These are phyloP conservation scores for Malassezia sp. DNA, from an alignment of 1,284 basidiomycete genomes.

Conservation along the genomic window DNA sequence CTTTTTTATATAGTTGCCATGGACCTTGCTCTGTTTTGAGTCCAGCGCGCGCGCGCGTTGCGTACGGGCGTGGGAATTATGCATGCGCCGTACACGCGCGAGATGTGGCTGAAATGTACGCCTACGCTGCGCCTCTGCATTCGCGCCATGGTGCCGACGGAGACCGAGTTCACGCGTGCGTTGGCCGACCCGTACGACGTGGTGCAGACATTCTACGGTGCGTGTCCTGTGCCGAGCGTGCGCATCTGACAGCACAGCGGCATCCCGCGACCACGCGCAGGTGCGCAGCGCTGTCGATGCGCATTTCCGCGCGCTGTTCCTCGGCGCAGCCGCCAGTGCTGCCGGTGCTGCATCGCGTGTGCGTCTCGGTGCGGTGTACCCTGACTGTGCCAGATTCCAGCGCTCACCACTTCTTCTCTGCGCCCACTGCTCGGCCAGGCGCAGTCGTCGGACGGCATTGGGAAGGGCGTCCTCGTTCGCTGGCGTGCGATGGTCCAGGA, in stretches of 20 bases:
- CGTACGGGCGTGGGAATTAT: no score
- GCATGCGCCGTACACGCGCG: no score
- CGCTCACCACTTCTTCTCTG: background rate
- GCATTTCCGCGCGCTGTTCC: background rate
- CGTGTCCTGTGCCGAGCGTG: background rate
- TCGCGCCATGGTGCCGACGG: slow-evolving; percentile 9
- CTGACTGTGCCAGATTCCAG: slow-evolving; percentile 7
- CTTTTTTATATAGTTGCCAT: background rate
- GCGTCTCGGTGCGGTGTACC: background rate
- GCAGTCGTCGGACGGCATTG: background rate
- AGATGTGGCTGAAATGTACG: background rate
- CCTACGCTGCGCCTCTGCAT: background rate
- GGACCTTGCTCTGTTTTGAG: no score
- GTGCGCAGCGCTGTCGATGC: background rate
- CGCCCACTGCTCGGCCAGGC: background rate
- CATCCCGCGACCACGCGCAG: background rate
- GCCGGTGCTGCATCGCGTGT: background rate
- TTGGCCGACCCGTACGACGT: slow-evolving; percentile 9
- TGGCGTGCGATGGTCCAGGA: slow-evolving; percentile 17
- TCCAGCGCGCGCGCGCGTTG: no score
- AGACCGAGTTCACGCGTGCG: background rate
- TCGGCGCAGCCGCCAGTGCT: no score
- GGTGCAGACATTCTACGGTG: slow-evolving; percentile 1
- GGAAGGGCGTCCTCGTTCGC: slow-evolving; percentile 10
- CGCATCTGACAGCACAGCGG: background rate